Percentiles rank a stretch among this genome's conserved stretches.
Conservation (phyloP, 1,139 yeast genomes). For the Arxiozyma bovina region DNA sequence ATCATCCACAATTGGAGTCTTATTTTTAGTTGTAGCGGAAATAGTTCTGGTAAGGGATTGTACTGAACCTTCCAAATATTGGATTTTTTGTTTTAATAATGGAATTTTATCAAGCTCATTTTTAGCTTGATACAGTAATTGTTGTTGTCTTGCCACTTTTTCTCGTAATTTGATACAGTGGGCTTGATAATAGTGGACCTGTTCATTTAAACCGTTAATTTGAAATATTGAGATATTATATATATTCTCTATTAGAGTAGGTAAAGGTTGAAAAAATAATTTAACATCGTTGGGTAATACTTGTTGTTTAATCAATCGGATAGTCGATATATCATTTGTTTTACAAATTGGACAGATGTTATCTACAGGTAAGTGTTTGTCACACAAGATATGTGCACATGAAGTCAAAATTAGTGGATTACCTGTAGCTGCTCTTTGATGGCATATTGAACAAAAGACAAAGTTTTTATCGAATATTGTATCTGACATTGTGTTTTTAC, state of each 20-base stretch:
- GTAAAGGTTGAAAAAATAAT: constrained; percentile 20
- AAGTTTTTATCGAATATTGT: constrained; percentile 16
- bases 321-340: constrained; percentile 14
- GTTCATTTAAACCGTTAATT: constrained; percentile 15
- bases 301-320: constrained; percentile 12
- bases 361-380: constrained; percentile 11
- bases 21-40: background rate
- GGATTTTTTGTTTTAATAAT: constrained; percentile 12
- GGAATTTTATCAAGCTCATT: constrained; percentile 20
- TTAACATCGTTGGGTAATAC: constrained; percentile 20
- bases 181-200: constrained; percentile 19
- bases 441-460: constrained; percentile 21
- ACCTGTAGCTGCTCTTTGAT: constrained; percentile 13
- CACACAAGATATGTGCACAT: constrained; percentile 25
- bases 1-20: background rate
- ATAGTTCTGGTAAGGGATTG: background rate
- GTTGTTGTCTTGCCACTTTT: constrained; percentile 22
- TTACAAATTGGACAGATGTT: constrained; percentile 17
- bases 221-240: constrained; percentile 23
- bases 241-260: constrained; percentile 17
- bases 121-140: constrained; percentile 19
- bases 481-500: constrained; percentile 6
- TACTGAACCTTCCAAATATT: constrained; percentile 11
- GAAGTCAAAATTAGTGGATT: constrained; percentile 20
- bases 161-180: constrained; percentile 19